Evolutionary conservation across 371 early-diverging fungal genomes (phyloP), one percentile per base, ranked within the genome.

Genomic region (Syncephalis plumigaleata): DNA sequence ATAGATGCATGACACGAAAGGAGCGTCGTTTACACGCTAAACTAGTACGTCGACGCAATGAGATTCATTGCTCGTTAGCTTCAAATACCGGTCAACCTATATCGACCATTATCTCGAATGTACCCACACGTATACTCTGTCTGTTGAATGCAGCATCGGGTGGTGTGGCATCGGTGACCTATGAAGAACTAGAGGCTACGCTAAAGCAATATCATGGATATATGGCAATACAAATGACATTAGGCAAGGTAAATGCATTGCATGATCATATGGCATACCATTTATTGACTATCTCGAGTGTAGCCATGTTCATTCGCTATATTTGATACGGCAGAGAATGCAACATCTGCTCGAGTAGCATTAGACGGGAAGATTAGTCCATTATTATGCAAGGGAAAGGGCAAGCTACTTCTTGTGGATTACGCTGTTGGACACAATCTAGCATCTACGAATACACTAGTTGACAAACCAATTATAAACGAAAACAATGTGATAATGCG

Each of bases 251-350:
- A 42, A 42, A n/a, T 17, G 9, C 4, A 24, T 39, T 39, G 5
- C 36, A 11, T 24, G 9, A 13, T 39, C 5, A 13, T 25, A 23
- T 42, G 16, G 11, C 15, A 26, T 31, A 1, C 43, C 42, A 20
- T 4, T 36, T 26, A 23, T 2, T 45, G 13, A 31, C 31, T 26
- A 9, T 45, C n/a, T 46, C 13, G 21, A 18, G 17, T 18, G n/a
- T 20, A 47, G 52, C 52, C 52, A 23, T 52, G 47, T 52, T 52
- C 52, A 2, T 52, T 52, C 42, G 40, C 31, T 8, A n/a, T 46
- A 31, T 52, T 52, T 42, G 27, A 46, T 47, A 25, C 52, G 22
- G 13, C 31, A 18, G 27, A n/a, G 8, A 26, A 36, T 46, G 52
- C 52, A 2, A 36, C 16, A 15, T n/a, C 9, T 40, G 51, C 51